Base-by-base conservation (phyloP, 257 asterid species). In the Jasminum sambac region DNA sequence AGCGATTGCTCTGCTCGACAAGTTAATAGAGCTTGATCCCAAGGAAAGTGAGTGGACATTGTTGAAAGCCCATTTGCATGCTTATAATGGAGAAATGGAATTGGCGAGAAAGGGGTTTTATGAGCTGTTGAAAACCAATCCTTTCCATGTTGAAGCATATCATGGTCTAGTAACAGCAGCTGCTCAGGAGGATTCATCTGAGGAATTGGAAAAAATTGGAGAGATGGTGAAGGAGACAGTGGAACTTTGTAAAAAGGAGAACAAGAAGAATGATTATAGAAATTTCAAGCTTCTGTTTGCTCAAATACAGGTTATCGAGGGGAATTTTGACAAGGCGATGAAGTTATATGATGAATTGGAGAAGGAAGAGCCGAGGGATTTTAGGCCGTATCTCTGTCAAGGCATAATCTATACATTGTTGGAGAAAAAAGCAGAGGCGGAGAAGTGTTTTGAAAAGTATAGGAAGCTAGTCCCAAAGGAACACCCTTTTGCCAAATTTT, bases 311-410 rank as follows among this genome's bases (percentile, higher is more conserved):
- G 99, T 91, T 12, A 82, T 91, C 2, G 79, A 88, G 77, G 88
- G 96, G 71, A 77, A 81, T 11, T 91, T 85, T 34, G 84, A 82
- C 1, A 90, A 84, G 12, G 96, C 99, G 0, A 72, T 94, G 86
- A 83, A 71, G 50, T 68, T 82, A 66, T 94, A 94, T 74, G 74
- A 82, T 64, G 95, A 86, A 37, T 77, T 94, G 71, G 91, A 87
- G 41, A 88, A 82, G 81, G 96, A 94, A 72, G 99, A 94, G 78
- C 99, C 98, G 0, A 85, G 93, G 78, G 99, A 94, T 77, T 94
- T 91, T 30, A 85, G 99, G 84, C 98, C 99, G 0, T 94, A 91
- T 63, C 66, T 94, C 48, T 94, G 98, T 74, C 96, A 88, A 78
- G 99, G 96, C 26, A 91, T 91, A 48, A 88, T 94, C 59, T 91